Evolutionary conservation across 129 eudicot species (phyloP), one percentile per base, ranked within the genome.

Genomic region (Flaveria brownii): DNA sequence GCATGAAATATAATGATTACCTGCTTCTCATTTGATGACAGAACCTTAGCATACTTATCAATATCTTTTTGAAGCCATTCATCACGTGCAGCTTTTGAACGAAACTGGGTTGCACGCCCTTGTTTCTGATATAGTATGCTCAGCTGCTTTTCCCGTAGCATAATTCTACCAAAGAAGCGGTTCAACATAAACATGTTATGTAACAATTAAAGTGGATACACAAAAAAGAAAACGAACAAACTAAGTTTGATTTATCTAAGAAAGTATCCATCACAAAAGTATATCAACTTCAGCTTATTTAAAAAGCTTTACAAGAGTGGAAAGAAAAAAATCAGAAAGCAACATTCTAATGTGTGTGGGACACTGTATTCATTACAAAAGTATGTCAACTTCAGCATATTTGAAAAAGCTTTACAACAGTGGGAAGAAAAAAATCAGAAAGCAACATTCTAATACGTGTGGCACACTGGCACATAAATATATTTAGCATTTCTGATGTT

Each of bases 41-140:
- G 81, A 83, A 92, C 91, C 70, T 84, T 84, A 67, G 86, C 82
- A 25, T 87, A 90, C 79, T 95, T 95, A 78, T 86, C 91, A 70
- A 95, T 91, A 86, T 91, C 99, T 82, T 78, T 91, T 69, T 88
- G 88, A 55, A 95, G 97, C 99, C 99, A 95, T 77, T 85, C 80
- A 77, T 95, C 97, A 76, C 97, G 99, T 71, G 92, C 96, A 83
- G 92, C 96, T 86, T 89, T 91, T 75, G 81, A 81, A 43, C 91
- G 78, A 77, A 95, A 95, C 85, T 95, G 99, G 30, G 99, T 89
- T 23, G 99, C 96, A 77, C 99, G 94, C 18, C 97, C 99, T 83
- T 89, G 96, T 79, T 95, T 95, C 80, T 91, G 99, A 79, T 95
- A 95, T 59, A 95, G 94, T 80, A 95, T 82, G 88, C 97, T 95